Evolutionary conservation across 306 rosid species (phyloP).

Genomic region (Gastrolobium bilobum): DNA sequence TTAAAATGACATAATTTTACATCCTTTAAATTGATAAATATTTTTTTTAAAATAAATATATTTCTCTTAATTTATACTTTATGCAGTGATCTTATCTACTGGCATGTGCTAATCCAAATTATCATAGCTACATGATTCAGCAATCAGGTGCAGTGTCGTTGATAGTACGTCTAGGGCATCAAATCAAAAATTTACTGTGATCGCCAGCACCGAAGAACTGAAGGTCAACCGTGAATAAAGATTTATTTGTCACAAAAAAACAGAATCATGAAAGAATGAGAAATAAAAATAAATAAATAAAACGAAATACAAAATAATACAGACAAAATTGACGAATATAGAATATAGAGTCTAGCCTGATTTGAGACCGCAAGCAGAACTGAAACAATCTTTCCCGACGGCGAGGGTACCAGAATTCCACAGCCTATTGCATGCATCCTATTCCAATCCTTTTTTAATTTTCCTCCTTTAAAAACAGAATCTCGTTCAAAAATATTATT

Average conservation of each 20-base stretch:
- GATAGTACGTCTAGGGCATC: slow-evolving; percentile 7
- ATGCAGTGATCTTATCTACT: not conserved
- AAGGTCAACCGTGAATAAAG: slow-evolving; percentile 43
- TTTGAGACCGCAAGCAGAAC: slow-evolving; percentile 53
- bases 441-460: too few species aligned
- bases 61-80: too few species aligned
- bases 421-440: too few species aligned
- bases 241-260: not conserved
- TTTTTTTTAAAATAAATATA: too few species aligned
- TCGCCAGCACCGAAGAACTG: not conserved
- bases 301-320: not conserved
- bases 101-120: not conserved
- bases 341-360: not conserved
- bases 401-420: not conserved
- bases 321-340: not conserved
- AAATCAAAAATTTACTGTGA: not conserved
- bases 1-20: too few species aligned
- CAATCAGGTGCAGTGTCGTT: not conserved
- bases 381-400: slow-evolving; percentile 40
- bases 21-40: too few species aligned
- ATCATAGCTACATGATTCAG: slow-evolving; percentile 11
- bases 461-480: too few species aligned
- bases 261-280: not conserved
- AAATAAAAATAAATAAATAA: not conserved
- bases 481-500: too few species aligned